Evolutionary conservation across 1,284 basidiomycete species (phyloP).

Genomic region (Irpex rosettiformis): DNA sequence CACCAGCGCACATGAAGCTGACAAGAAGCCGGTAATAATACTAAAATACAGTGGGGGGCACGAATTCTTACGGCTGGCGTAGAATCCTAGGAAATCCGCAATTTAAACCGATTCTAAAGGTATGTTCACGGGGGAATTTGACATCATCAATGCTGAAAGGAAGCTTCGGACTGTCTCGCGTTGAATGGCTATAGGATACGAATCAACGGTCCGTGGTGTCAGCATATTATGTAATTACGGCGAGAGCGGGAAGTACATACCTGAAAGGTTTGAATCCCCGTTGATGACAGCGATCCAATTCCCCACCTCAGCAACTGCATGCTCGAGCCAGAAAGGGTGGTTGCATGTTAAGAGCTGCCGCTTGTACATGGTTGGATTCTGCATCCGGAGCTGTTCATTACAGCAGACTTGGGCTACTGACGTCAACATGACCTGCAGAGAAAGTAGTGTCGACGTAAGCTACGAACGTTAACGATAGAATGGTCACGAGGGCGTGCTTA

Average conservation of each 20-base stretch:
- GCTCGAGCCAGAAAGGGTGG: neutral
- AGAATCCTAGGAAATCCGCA: too few relatives aligned
- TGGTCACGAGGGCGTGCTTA: constrained; percentile 1
- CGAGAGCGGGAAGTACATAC: neutral
- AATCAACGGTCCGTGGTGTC: neutral
- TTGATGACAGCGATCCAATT: neutral
- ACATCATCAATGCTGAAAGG: neutral
- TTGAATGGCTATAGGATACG: neutral
- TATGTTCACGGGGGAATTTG: neutral
- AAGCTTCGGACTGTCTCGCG: neutral
- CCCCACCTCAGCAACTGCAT: neutral
- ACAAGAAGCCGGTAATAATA: too few relatives aligned
- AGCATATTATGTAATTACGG: neutral
- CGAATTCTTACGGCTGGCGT: too few relatives aligned
- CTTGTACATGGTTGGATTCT: neutral
- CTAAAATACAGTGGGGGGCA: too few relatives aligned
- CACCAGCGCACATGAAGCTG: too few relatives aligned
- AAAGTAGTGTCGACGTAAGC: neutral
- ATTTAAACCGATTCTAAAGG: neutral
- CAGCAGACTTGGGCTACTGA: neutral
- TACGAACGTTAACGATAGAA: neutral
- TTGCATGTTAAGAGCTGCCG: neutral
- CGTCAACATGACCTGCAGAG: constrained; percentile 15
- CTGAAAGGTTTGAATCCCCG: neutral
- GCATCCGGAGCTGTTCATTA: neutral